Evolutionary conservation across 352 stramenopile species (phyloP), one percentile per base, ranked within the genome.

Genomic region (Globisporangium parvum): DNA sequence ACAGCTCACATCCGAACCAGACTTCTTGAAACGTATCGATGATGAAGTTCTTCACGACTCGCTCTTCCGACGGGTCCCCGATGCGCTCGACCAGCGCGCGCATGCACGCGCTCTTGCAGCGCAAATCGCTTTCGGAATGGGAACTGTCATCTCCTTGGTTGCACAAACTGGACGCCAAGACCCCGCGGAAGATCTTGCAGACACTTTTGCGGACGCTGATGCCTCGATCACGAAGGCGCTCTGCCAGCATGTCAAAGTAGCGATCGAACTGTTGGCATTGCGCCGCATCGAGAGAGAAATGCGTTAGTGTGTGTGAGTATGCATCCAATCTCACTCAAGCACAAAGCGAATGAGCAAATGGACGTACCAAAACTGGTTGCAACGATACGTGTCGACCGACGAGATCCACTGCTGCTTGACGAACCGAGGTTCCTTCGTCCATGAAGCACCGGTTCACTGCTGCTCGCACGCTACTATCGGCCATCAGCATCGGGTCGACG

Each of bases 131-230:
- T 24, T 70, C 65, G 0, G 64, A 64, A 2, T 60, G 37, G 4
- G 47, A 42, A 2, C 33, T 47, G n/a, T 60, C 55, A 2, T 52
- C 52, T 18, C 44, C 51, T 20, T 48, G 42, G 2, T 63, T 46
- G 8, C 41, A 24, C 12, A 46, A 18, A 18, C 54, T 51, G 28
- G 55, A 62, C 0, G 67, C 73, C 54, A 87, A 51, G 45, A 79
- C 83, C 3, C 42, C 42, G 39, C 80, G 77, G 47, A 93, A 88
- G 33, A 92, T 91, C 52, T 83, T 90, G 61, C 85, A 91, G 14
- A 92, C 84, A 39, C 75, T 90, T 62, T 91, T 93, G 14, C 85
- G 77, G 23, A 95, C 85, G 60, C 84, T 93, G 47, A 93, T 85
- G 10, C 81, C 84, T 57, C 88, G 91, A 61, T 95, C 85, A 11